Evolutionary conservation across 106 monocot genomes (phyloP), one percentile per base, ranked within the genome.

Genomic region (Ottelia alismoides): DNA sequence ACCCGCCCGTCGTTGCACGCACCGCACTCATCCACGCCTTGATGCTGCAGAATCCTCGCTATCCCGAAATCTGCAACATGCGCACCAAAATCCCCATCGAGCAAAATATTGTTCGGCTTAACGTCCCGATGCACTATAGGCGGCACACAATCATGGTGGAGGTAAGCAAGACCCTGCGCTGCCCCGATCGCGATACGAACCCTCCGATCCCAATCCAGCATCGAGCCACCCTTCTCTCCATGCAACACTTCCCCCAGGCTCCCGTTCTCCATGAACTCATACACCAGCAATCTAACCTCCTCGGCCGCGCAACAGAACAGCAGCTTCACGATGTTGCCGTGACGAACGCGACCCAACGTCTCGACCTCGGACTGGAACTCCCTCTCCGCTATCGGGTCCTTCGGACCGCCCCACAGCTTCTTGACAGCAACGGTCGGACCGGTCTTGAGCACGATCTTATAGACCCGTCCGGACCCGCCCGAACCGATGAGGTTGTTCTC

Each of bases 251-350:
- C 69, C 7, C 30, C 72, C 0, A 76, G 57, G 52, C 65, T 76
- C 17, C 76, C 76, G 21, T 82, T 82, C 73, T 76, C 76, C 76
- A 73, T 69, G 81, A 73, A 82, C 70, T 82, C 81, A 68, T 70
- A 76, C 2, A 66, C 76, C 21, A 82, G 61, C 11, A 69, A 45
- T 44, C 45, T 73, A 24, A 50, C 57, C 5, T 73, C 77, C 31
- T 71, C 77, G 22, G 73, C 53, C 47, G 70, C 35, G 77, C 77
- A 82, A 77, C 70, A 82, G 51, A 82, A 70, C 51, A 82, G 68
- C 14, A 82, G 74, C 66, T 77, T 82, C 43, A 82, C 77, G 54
- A 82, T 77, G 53, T 82, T 82, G 11, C 50, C 63, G 50, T 82
- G 82, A 58, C 82, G 65, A 25, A 76, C 69, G 14, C 69, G 49